A percentile compares a stretch with the other conserved stretches of the same genome.
These are phyloP conservation scores for Bruguiera gymnorhiza DNA, from an alignment of 345 rosid genomes.

Conservation along the genomic window DNA sequence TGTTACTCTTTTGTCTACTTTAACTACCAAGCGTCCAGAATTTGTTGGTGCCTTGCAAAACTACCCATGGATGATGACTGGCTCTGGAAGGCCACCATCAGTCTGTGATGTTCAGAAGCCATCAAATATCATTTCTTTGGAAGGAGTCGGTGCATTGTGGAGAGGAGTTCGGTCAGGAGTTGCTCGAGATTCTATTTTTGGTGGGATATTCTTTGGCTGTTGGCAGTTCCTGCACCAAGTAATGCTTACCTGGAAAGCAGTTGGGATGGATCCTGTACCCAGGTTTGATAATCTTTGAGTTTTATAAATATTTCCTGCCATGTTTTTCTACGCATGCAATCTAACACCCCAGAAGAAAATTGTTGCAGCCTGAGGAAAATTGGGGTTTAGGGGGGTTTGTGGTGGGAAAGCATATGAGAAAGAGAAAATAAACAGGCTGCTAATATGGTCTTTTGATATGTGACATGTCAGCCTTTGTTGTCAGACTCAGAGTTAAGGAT, in stretches of 20 bases:
- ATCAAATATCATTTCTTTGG: conserved; percentile 60
- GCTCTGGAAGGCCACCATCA: conserved; percentile 84
- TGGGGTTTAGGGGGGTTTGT: too few species aligned
- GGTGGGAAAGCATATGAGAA: neutral
- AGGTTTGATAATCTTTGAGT: conserved; percentile 38
- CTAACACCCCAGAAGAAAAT: too few species aligned
- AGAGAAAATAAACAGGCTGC: neutral
- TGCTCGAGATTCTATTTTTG: conserved; percentile 68
- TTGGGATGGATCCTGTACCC: conserved; percentile 75
- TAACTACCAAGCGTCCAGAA: conserved; percentile 63
- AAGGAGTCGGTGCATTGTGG: conserved; percentile 81
- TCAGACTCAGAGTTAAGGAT: neutral
- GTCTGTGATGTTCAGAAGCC: conserved; percentile 62
- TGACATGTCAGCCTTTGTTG: neutral
- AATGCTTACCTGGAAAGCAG: conserved; percentile 84
- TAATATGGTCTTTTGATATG: neutral
- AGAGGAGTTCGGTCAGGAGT: conserved; percentile 75
- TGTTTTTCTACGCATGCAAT: neutral
- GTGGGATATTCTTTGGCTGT: conserved; percentile 79
- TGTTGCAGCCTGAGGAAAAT: too few species aligned
- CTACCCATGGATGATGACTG: conserved; percentile 95
- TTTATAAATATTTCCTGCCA: neutral
- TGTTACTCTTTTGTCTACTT: conserved; percentile 64
- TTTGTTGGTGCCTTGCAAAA: conserved; percentile 62
- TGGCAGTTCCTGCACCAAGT: conserved; percentile 80